phyloP scores from a whole-genome alignment of 352 stramenopile genomes.

The Phytophthora pluvialis region DNA sequence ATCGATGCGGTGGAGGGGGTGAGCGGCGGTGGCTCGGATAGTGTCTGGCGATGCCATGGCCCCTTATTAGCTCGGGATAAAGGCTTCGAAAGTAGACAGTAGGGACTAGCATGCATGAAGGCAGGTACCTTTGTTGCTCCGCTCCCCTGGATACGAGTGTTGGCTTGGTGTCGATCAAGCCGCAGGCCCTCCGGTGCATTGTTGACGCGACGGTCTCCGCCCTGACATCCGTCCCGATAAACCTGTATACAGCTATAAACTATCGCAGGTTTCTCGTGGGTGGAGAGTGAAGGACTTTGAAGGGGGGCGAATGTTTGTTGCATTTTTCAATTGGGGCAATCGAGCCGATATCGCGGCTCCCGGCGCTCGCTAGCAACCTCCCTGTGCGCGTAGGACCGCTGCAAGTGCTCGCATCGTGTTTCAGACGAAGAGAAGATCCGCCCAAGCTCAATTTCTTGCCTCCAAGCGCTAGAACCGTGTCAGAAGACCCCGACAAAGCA shows the following conservation, averaged over 20 bases:
- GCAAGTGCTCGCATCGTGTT: constrained; percentile 3
- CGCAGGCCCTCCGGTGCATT: too few relatives aligned
- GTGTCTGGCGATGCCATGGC: not conserved
- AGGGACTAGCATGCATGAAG: too few relatives aligned
- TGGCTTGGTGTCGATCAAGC: too few relatives aligned
- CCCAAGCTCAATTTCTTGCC: not conserved
- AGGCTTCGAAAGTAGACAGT: not conserved
- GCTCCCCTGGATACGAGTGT: too few relatives aligned
- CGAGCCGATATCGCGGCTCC: constrained; percentile 2
- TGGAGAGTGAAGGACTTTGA: constrained; percentile 47
- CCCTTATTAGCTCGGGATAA: not conserved
- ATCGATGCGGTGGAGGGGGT: constrained; percentile 4
- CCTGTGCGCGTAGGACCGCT: not conserved
- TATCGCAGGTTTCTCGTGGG: constrained; percentile 33
- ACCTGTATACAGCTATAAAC: constrained; percentile 1
- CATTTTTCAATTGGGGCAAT: constrained; percentile 9
- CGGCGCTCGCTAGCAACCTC: not conserved
- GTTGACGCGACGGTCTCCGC: constrained; percentile 7
- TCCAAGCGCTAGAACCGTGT: not conserved
- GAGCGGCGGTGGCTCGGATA: not conserved
- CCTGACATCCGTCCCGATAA: constrained; percentile 16
- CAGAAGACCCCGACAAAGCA: constrained; percentile 3
- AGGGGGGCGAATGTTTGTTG: constrained; percentile 43
- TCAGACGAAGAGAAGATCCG: constrained; percentile 2
- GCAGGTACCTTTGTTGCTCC: too few relatives aligned